phyloP scores from a whole-genome alignment of 768 basidiomycete species.

The Auriscalpium microsporum region DNA sequence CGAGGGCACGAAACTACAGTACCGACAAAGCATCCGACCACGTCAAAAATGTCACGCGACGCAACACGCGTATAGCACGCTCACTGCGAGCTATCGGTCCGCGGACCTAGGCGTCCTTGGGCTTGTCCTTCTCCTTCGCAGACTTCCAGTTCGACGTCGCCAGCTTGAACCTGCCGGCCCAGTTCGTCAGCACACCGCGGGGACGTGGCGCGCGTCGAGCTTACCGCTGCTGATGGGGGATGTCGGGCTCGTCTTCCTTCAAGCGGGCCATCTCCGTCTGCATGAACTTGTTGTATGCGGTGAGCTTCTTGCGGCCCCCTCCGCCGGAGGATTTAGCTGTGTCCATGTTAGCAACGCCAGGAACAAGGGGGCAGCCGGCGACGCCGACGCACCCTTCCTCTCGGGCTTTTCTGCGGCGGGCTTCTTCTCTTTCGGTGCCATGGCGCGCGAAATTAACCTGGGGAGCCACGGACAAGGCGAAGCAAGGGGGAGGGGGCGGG shows the following conservation, averaged over 20 bases:
- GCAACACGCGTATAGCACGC: background rate
- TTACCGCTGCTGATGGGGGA: constrained; percentile 68
- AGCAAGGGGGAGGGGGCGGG: background rate
- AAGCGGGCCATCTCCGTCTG: constrained; percentile 72
- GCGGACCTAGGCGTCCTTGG: constrained; percentile 1
- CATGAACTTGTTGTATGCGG: constrained; percentile 75
- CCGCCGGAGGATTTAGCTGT: constrained; percentile 45
- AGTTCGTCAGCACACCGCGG: constrained; percentile 5
- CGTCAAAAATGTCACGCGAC: background rate
- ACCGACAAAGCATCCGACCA: background rate
- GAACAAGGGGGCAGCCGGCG: background rate
- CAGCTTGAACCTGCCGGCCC: constrained; percentile 50
- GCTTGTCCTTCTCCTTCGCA: constrained; percentile 43
- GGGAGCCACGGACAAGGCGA: background rate
- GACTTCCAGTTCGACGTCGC: constrained; percentile 76
- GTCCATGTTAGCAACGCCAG: constrained; percentile 10
- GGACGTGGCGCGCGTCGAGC: constrained; percentile 8
- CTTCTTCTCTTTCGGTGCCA: constrained; percentile 14
- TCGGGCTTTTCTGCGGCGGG: constrained; percentile 12
- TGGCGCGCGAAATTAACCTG: background rate
- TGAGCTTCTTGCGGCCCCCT: constrained; percentile 51
- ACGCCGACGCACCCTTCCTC: constrained; percentile 11
- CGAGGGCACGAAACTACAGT: background rate
- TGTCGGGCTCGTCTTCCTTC: constrained; percentile 66
- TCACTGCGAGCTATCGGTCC: constrained; percentile 2